Base-by-base conservation (phyloP, 2,329 filamentous ascomycete species). In the Stachybotrys elegans region DNA sequence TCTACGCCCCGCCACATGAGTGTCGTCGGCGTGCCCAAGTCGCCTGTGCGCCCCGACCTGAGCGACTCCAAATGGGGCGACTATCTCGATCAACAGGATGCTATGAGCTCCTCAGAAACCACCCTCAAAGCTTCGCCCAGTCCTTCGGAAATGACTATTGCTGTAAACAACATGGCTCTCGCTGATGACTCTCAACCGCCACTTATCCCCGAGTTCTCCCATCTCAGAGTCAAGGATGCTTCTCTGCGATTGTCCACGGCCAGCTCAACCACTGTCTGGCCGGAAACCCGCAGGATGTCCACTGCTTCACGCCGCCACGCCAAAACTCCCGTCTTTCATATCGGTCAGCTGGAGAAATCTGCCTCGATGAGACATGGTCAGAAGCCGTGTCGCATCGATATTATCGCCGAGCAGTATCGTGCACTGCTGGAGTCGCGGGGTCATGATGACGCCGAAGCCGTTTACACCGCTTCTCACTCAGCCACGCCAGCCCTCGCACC, bases 361-460 rank as follows among this genome's bases (percentile, higher is more conserved):
- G 46, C 53, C 13, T 49, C 52, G 4, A 53, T 51, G 9, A 48
- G 49, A 4, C 47, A 57, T 4, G 58, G 57, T 25, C 66, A 67
- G 49, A 64, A 19, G 5, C 14, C 60, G 1, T 63, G 66, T 1
- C 73, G 67, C 50, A 68, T 70, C 25, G 72, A 77, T 43, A 58
- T 65, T 31, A 71, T 78, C 25, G 75, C 74, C 19, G 70, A 75
- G 35, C 72, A 76, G 43, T 78, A 78, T 48, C 64, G 65, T 16
- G 68, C 69, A 2, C 51, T 78, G 2, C 58, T 77, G 4, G 68
- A 71, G 17, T 55, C 59, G 12, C 49, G 51, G 7, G 52, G 59
- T 4, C 63, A 66, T 1, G 63, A 63, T 17, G 63, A 61, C 34
- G 61, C 62, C 34, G 60, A 58, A 27, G 65, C 68, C 1, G 54